These are phyloP conservation scores for Danielia reshetovae DNA, from an alignment of 805 yeast species.

Conservation along the genomic window DNA sequence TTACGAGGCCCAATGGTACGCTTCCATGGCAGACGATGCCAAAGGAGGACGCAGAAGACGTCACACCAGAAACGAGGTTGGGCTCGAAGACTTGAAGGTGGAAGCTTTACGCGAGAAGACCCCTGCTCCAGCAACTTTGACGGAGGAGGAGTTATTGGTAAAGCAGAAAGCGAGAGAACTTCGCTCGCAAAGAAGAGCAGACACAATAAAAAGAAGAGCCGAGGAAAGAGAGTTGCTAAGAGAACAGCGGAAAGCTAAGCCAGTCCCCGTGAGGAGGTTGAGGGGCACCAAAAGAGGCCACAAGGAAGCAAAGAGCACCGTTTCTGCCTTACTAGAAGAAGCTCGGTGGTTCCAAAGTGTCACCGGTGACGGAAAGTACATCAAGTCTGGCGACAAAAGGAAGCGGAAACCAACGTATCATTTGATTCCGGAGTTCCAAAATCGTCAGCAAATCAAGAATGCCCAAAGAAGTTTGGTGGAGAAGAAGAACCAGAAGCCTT, in stretches of 20 bases:
- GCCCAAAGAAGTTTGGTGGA: slow-evolving; percentile 15
- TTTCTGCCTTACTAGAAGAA: slow-evolving; percentile 18
- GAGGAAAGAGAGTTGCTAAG: slow-evolving; percentile 3
- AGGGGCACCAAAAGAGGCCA: slow-evolving; percentile 3
- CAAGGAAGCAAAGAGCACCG: slow-evolving; percentile 6
- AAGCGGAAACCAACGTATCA: slow-evolving; percentile 25
- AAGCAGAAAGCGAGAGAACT: slow-evolving; percentile 4
- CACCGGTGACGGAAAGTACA: slow-evolving; percentile 30
- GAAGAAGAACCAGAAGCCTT: slow-evolving; percentile 8
- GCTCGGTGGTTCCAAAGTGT: slow-evolving; percentile 38
- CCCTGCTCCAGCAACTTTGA: slow-evolving; percentile 9
- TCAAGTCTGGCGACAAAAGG: slow-evolving; percentile 33
- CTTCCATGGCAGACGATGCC: slow-evolving; percentile 17
- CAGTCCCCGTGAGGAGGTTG: slow-evolving; percentile 3
- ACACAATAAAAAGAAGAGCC: slow-evolving; percentile 1
- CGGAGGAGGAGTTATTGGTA: slow-evolving; percentile 2
- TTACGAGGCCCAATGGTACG: slow-evolving; percentile 39
- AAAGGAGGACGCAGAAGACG: slow-evolving; percentile 14
- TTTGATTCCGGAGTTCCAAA: slow-evolving; percentile 23
- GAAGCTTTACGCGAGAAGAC: slow-evolving; percentile 11
- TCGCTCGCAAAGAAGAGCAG: slow-evolving; percentile 1
- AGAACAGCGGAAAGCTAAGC: not conserved
- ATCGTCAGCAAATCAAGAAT: slow-evolving; percentile 10
- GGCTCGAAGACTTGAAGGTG: slow-evolving; percentile 14
- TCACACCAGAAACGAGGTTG: slow-evolving; percentile 13